Conservation (phyloP, 2,329 filamentous ascomycete genomes). For the Sporothrix pseudoabietina region DNA sequence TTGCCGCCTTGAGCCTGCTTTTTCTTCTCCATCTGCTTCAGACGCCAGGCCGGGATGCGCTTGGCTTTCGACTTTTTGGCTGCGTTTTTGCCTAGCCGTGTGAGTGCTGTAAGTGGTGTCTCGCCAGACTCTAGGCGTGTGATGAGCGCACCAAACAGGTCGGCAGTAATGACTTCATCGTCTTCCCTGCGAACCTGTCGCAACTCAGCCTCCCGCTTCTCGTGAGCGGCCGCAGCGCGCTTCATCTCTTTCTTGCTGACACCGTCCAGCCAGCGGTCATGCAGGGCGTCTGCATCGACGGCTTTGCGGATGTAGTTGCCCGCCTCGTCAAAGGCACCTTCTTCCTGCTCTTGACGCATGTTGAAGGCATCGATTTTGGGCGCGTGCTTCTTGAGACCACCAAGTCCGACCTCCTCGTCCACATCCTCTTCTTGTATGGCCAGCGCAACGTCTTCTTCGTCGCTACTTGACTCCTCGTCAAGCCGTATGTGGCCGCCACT, state of each 20-base stretch:
- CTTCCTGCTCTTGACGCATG: slow-evolving; percentile 84
- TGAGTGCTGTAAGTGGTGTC: slow-evolving; percentile 84
- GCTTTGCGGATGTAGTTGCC: slow-evolving; percentile 93
- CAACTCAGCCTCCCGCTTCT: slow-evolving; percentile 77
- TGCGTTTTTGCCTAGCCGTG: slow-evolving; percentile 68
- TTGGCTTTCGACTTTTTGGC: slow-evolving; percentile 56
- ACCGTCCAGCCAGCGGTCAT: slow-evolving; percentile 91
- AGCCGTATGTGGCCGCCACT: slow-evolving; percentile 24
- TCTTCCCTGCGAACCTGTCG: slow-evolving; percentile 71
- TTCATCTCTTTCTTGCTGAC: slow-evolving; percentile 93
- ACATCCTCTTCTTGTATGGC: slow-evolving; percentile 74
- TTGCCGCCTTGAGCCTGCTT: slow-evolving; percentile 49
- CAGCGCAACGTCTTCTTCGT: slow-evolving; percentile 71
- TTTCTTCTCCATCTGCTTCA: slow-evolving; percentile 59
- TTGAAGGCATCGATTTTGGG: slow-evolving; percentile 97
- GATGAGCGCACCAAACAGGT: slow-evolving; percentile 75
- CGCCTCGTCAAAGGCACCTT: slow-evolving; percentile 85
- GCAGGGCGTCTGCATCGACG: slow-evolving; percentile 80
- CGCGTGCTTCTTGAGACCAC: slow-evolving; percentile 87
- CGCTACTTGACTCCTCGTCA: slow-evolving; percentile 44
- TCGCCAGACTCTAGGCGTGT: slow-evolving; percentile 74
- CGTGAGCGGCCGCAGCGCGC: slow-evolving; percentile 81
- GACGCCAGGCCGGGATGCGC: slow-evolving; percentile 66
- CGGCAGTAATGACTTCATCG: slow-evolving; percentile 84
- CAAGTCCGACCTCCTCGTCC: slow-evolving; percentile 87